Base-by-base conservation (phyloP, 768 basidiomycete genomes). In the Candolleomyces efflorescens region DNA sequence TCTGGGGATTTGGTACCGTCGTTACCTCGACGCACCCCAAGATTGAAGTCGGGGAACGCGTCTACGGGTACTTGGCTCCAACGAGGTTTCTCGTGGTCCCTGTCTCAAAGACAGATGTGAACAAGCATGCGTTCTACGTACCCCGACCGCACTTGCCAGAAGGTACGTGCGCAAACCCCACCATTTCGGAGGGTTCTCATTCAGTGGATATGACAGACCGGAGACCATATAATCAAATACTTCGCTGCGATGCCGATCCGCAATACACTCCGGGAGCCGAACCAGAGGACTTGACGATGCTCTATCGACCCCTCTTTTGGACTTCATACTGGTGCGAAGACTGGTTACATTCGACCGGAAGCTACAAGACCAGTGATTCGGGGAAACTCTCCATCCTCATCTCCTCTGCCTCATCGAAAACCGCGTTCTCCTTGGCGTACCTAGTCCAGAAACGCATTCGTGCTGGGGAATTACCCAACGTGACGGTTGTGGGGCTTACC, bases 321-420 rank as follows among this genome's bases (percentile, higher is more conserved):
- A 88, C 87, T 0, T 79, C 87, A 1, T 89, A 80, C 61, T 89
- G 87, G 87, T 86, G 79, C 60, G 85, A 89, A 66, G 87, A 89
- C 64, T 89, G 85, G 85, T 65, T 89, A 5, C 70, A 78, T 56
- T 70, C 76, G 5, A 74, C 79, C 2, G 62, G 66, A 22, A 47
- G 52, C 17, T 88, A 87, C 65, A 75, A 78, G 9, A 78, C 73
- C 0, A 80, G 74, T 5, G 77, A 77, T 3, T 72, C 72, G 2
- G 64, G 66, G 26, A 17, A 20, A 5, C 44, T 59, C 24, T 37
- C 58, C 45, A 71, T 89, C 58, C 72, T 89, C 48, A 78, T 89
- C 39, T 86, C 87, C 1, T 86, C 85, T 43, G 87, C 87, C 0
- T 89, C 87, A 2, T 80, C 87, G 24, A 89, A 89, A 64, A 89